Percentiles rank a stretch among this genome's conserved stretches.
These are phyloP conservation scores for Eucalyptus cloeziana DNA, from an alignment of 345 rosid species.

Conservation along the genomic window DNA sequence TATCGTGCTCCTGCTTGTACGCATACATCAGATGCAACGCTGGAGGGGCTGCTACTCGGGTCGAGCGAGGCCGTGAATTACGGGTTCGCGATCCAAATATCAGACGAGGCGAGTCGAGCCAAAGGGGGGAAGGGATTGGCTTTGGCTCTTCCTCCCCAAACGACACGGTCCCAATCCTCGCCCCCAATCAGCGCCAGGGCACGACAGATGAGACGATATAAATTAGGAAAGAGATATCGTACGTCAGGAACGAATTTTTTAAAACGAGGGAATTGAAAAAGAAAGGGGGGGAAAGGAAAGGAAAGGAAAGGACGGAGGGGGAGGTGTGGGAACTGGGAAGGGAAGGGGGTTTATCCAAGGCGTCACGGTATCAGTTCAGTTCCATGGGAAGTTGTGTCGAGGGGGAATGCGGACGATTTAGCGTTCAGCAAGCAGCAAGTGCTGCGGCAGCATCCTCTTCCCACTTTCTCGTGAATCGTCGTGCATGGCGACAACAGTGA, in stretches of 20 bases:
- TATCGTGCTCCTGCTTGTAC: not conserved
- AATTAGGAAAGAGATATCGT: not conserved
- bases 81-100: not conserved
- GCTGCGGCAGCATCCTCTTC: not conserved
- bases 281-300: not conserved
- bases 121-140: not conserved
- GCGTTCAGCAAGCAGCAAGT: not conserved
- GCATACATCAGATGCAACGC: not conserved
- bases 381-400: not conserved
- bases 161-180: not conserved
- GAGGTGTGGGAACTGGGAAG: not conserved
- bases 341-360: not conserved
- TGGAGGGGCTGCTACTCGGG: not conserved
- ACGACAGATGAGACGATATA: not conserved
- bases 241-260: not conserved
- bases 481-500: not conserved
- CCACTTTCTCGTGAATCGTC: not conserved
- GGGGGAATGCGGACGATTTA: not conserved
- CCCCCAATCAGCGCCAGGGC: not conserved
- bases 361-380: not conserved
- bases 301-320: not conserved
- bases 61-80: not conserved
- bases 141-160: not conserved
- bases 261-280: accelerated
- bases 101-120: not conserved